Evolutionary conservation across 495 filamentous ascomycete genomes (phyloP).

Genomic region (Talaromyces nanjingensis): DNA sequence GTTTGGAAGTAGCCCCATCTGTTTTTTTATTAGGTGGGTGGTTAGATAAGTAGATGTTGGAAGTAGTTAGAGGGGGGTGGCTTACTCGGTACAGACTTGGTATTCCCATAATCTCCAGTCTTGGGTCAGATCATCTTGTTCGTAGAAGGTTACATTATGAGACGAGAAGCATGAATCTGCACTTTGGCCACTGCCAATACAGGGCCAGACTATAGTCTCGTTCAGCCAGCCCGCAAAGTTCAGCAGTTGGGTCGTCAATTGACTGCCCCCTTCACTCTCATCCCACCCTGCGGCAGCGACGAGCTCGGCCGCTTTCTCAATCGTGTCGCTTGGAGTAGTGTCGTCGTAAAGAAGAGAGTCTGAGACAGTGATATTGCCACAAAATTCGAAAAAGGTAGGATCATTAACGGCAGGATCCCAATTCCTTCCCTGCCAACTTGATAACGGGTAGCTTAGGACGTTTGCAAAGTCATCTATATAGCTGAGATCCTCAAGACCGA

Average conservation of each 20-base stretch:
- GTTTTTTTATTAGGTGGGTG: conserved; percentile 1
- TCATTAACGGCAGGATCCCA: conserved; percentile 60
- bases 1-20: conserved; percentile 68
- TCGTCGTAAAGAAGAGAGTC: conserved; percentile 38
- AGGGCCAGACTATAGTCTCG: conserved; percentile 26
- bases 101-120: conserved; percentile 56
- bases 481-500: conserved; percentile 52
- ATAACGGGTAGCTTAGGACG: conserved; percentile 42
- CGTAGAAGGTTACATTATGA: conserved; percentile 44
- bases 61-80: neutral
- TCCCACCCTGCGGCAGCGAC: conserved; percentile 48
- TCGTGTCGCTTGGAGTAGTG: conserved; percentile 16
- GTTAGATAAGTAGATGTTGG: too few species aligned
- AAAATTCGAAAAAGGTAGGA: conserved; percentile 50
- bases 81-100: conserved; percentile 33
- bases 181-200: conserved; percentile 21
- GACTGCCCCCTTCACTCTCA: conserved; percentile 26
- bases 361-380: conserved; percentile 46
- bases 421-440: conserved; percentile 53
- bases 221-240: conserved; percentile 62
- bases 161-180: conserved; percentile 52
- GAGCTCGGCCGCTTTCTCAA: conserved; percentile 38
- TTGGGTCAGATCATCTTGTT: conserved; percentile 39
- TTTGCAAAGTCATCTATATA: conserved; percentile 57
- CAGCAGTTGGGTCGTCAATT: conserved; percentile 48